Base-by-base conservation (phyloP, 805 yeast genomes). In the Schwanniomyces yamadae region DNA sequence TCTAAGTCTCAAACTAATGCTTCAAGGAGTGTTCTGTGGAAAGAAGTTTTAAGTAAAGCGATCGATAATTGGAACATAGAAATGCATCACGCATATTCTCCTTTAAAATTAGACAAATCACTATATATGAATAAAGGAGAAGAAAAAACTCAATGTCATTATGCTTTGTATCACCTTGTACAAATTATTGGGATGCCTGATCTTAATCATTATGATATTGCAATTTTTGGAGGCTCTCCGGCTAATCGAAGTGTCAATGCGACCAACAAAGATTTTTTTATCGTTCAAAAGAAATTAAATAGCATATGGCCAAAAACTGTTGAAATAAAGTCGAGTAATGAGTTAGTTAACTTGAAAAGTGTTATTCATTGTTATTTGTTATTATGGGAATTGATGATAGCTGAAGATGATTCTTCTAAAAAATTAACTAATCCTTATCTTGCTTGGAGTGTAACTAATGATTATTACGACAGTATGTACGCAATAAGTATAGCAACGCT, bases 141-240 rank as follows among this genome's bases (percentile, higher is more conserved):
- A 28, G 16, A 22, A 5, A 34, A 34, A 22, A 25, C 27, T 12
- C 68, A 80, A 31, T 82, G 86, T 55, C 78, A 77, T 42, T 72
- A 78, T 40, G 81, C 87, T 0, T 75, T 80, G 35, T 83, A 78
- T 56, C 90, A 86, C 52, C 68, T 84, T 63, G 78, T 86, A 1
- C 90, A 84, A 51, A 77, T 84, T 11, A 75, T 80, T 29, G 73
- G 70, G 1, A 52, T 66, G 42, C 44, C 86, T 53, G 77, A 85
- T 34, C 73, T 83, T 19, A 80, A 84, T 37, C 87, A 84, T 44
- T 81, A 84, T 56, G 95, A 87, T 56, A 77, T 84, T 39, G 84
- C 84, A 36, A 80, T 84, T 4, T 82, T 69, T 55, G 82, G 90
- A 2, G 96, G 96, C 1, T 84, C 88, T 6, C 93, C 93, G 1